Percentiles rank a stretch among this genome's conserved stretches.
Evolutionary conservation across 345 rosid species (phyloP).

Genomic region (Triadica sebifera): DNA sequence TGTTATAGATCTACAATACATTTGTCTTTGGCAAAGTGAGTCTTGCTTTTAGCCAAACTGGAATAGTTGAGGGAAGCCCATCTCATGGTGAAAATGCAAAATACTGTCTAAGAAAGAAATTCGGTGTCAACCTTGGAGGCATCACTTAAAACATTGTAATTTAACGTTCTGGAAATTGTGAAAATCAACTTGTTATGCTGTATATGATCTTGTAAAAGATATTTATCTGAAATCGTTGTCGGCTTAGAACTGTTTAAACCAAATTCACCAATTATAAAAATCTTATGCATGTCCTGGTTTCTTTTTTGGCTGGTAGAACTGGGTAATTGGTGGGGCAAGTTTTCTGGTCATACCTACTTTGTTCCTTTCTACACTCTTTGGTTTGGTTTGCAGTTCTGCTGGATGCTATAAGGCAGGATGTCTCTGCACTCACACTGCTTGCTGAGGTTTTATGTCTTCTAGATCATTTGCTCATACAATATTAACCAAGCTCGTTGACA

Average conservation of each 20-base stretch:
- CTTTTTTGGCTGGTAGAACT: background rate
- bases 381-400: slow-evolving; percentile 58
- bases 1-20: background rate
- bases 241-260: background rate
- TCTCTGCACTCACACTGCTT: slow-evolving; percentile 74
- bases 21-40: background rate
- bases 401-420: slow-evolving; percentile 75
- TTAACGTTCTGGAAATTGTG: background rate
- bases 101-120: background rate
- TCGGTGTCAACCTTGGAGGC: background rate
- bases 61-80: background rate
- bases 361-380: background rate
- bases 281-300: background rate
- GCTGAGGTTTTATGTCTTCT: slow-evolving; percentile 91
- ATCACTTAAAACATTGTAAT: background rate
- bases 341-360: background rate
- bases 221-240: too few relatives aligned
- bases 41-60: background rate
- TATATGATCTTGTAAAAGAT: slow-evolving; percentile 1
- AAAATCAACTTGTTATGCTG: background rate
- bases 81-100: background rate
- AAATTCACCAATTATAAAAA: background rate
- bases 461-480: slow-evolving; percentile 89
- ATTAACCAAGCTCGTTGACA: slow-evolving; percentile 84
- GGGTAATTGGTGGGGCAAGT: background rate